Conservation (phyloP, 805 yeast genomes). For the Cyberlindnera sargentensis region DNA sequence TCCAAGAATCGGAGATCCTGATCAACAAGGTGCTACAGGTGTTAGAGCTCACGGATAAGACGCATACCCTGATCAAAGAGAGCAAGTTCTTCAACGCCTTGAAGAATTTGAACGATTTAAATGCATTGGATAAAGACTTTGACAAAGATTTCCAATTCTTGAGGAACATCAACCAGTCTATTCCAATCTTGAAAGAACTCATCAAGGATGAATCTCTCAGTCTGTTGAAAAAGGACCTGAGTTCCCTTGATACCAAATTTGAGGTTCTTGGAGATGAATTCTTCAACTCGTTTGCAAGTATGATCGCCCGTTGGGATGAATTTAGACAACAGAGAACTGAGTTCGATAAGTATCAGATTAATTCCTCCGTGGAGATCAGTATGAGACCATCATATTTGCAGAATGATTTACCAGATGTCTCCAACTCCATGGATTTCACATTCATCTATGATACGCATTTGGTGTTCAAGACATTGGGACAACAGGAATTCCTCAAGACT, state of each 20-base stretch:
- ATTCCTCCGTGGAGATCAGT: slow-evolving; percentile 80
- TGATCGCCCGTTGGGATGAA: slow-evolving; percentile 55
- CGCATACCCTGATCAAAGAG: slow-evolving; percentile 70
- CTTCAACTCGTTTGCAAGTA: slow-evolving; percentile 43
- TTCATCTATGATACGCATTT: slow-evolving; percentile 77
- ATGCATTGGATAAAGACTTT: slow-evolving; percentile 61
- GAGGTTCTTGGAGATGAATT: slow-evolving; percentile 49
- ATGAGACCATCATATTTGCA: slow-evolving; percentile 51
- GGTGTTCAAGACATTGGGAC: slow-evolving; percentile 71
- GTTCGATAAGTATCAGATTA: slow-evolving; percentile 56
- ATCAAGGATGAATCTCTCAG: slow-evolving; percentile 71
- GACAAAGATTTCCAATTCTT: slow-evolving; percentile 70
- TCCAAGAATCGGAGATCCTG: slow-evolving; percentile 63
- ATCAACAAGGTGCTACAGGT: slow-evolving; percentile 72
- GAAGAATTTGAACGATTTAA: slow-evolving; percentile 71
- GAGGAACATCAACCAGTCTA: slow-evolving; percentile 60
- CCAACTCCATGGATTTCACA: slow-evolving; percentile 46
- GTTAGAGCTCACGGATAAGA: slow-evolving; percentile 77
- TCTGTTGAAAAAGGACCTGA: slow-evolving; percentile 57
- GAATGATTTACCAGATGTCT: slow-evolving; percentile 29
- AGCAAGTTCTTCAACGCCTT: slow-evolving; percentile 81
- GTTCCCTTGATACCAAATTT: slow-evolving; percentile 37
- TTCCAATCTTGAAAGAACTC: slow-evolving; percentile 67
- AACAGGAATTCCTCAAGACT: slow-evolving; percentile 49
- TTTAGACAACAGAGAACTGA: slow-evolving; percentile 37